Conservation (phyloP, 2,329 filamentous ascomycete genomes). For the Aureobasidium mangrovei region DNA sequence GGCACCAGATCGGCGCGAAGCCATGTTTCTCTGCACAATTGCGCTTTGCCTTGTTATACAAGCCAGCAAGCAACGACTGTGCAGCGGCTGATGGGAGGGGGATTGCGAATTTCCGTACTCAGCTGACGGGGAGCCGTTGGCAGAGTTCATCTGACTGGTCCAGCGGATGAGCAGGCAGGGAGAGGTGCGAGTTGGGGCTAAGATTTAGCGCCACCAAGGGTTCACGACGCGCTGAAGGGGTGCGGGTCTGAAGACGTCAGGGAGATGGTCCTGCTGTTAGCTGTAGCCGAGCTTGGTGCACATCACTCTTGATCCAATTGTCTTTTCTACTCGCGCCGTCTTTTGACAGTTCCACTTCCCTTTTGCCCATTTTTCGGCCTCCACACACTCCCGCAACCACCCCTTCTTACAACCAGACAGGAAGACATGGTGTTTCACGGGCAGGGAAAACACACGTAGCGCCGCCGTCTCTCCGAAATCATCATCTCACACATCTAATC, state of each 20-base stretch:
- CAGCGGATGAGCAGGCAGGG: neutral
- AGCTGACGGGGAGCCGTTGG: constrained; percentile 3
- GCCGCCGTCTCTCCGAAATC: constrained; percentile 7
- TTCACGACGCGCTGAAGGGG: neutral
- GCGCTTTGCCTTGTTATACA: neutral
- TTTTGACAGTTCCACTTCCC: constrained; percentile 10
- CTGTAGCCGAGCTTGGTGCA: constrained; percentile 1
- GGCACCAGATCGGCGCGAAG: too few relatives aligned
- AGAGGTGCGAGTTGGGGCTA: constrained; percentile 1
- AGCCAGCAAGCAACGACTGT: neutral
- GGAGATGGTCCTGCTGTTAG: neutral
- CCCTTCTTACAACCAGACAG: neutral
- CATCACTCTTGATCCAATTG: constrained; percentile 7
- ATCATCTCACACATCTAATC: constrained; percentile 7
- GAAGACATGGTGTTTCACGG: constrained; percentile 14
- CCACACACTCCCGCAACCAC: neutral
- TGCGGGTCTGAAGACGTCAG: neutral
- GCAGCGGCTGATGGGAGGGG: neutral
- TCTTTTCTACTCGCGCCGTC: constrained; percentile 4
- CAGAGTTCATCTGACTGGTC: constrained; percentile 2
- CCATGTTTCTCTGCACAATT: too few relatives aligned
- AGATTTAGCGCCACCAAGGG: neutral
- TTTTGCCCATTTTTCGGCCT: neutral
- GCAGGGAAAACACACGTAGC: neutral
- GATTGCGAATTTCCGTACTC: neutral